phyloP scores from a whole-genome alignment of 2,329 filamentous ascomycete genomes.

The Neonectria ditissima region DNA sequence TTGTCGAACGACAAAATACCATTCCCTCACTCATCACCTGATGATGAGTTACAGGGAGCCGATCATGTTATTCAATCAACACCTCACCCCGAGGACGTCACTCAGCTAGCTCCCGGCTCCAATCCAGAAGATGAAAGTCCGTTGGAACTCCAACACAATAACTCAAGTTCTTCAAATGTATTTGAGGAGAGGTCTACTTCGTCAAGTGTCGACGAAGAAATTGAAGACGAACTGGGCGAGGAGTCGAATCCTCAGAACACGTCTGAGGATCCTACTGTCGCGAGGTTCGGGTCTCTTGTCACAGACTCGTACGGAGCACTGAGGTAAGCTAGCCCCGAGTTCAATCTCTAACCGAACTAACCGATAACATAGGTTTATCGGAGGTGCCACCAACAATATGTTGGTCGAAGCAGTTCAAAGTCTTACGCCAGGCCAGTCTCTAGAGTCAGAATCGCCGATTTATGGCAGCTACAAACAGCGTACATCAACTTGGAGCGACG shows the following conservation, averaged over 20 bases:
- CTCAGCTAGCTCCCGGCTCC: too few species aligned
- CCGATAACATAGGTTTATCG: slow-evolving; percentile 28
- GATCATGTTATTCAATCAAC: neutral
- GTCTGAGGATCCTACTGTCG: slow-evolving; percentile 1
- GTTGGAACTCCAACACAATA: neutral
- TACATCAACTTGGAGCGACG: neutral
- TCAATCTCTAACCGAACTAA: neutral
- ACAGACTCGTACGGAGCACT: slow-evolving; percentile 44
- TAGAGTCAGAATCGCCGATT: slow-evolving; percentile 20
- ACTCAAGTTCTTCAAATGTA: neutral
- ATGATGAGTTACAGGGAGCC: neutral
- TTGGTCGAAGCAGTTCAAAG: slow-evolving; percentile 45
- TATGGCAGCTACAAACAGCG: neutral
- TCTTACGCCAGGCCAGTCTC: slow-evolving; percentile 23
- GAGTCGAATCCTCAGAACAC: slow-evolving; percentile 9
- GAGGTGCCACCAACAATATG: slow-evolving; percentile 43
- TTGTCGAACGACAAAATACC: neutral
- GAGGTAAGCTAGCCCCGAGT: slow-evolving; percentile 24
- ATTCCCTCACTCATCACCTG: neutral
- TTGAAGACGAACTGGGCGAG: slow-evolving; percentile 11
- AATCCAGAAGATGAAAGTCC: neutral
- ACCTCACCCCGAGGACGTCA: neutral
- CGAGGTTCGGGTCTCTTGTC: slow-evolving; percentile 38
- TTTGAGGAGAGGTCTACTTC: neutral
- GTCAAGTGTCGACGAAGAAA: neutral